Conservation (phyloP, 768 basidiomycete species). For the Russula ochroleuca region DNA sequence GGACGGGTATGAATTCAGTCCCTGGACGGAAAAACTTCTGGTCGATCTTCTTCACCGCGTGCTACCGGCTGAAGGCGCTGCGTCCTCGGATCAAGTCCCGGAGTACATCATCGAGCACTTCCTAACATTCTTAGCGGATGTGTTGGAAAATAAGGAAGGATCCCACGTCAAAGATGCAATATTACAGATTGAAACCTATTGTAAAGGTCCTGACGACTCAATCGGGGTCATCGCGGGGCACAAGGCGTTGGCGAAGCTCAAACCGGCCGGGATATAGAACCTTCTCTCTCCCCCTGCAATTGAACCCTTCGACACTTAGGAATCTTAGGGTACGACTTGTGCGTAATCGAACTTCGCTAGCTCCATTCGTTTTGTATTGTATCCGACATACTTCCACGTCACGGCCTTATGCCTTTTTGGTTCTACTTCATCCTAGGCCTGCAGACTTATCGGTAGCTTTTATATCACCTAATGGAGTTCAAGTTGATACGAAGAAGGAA, state of each 20-base stretch:
- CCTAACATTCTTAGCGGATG: background rate
- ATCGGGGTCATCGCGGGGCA: background rate
- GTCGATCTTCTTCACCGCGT: background rate
- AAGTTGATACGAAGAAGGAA: background rate
- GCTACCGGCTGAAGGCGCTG: background rate
- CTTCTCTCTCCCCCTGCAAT: background rate
- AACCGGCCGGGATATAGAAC: background rate
- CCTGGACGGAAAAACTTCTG: background rate
- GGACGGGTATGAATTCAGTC: background rate
- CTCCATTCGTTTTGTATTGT: too few species aligned
- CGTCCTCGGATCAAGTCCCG: background rate
- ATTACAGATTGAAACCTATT: too few species aligned
- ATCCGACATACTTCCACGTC: too few species aligned
- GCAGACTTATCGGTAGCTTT: background rate
- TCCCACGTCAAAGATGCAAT: background rate
- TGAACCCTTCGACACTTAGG: background rate
- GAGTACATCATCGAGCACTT: background rate
- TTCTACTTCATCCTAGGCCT: too few species aligned
- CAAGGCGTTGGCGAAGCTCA: background rate
- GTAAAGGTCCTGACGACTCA: background rate
- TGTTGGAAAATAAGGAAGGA: background rate
- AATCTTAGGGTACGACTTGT: too few species aligned
- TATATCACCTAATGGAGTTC: background rate
- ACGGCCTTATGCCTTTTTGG: too few species aligned
- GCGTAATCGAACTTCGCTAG: background rate